phyloP scores from a whole-genome alignment of 352 stramenopile species.

The Blastocystis sp. region DNA sequence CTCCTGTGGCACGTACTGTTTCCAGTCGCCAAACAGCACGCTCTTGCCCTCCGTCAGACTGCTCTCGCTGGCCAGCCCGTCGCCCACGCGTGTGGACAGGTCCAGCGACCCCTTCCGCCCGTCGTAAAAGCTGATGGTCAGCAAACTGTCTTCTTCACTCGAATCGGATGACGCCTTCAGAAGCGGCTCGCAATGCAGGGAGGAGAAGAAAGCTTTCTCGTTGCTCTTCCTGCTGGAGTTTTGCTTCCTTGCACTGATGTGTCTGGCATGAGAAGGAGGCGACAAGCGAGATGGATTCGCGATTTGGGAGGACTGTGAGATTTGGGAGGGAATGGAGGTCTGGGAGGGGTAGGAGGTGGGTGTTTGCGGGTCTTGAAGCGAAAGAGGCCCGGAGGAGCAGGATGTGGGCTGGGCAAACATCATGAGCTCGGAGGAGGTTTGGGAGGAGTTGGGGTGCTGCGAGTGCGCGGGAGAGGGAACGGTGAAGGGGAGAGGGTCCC shows the following conservation, averaged over 20 bases:
- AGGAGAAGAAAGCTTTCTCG: not conserved
- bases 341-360: not conserved
- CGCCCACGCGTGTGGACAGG: too few relatives aligned
- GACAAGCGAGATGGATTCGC: too few relatives aligned
- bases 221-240: not conserved
- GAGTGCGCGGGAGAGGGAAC: not conserved
- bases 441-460: not conserved
- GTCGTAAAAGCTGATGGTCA: too few relatives aligned
- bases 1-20: not conserved
- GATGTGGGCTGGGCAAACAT: not conserved
- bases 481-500: not conserved
- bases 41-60: not conserved
- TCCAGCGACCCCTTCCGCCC: too few relatives aligned
- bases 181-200: too few relatives aligned
- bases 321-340: not conserved
- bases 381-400: not conserved
- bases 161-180: too few relatives aligned
- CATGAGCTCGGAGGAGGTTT: not conserved
- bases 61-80: not conserved
- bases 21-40: not conserved
- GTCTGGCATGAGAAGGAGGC: too few relatives aligned
- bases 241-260: too few relatives aligned
- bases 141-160: too few relatives aligned
- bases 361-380: not conserved
- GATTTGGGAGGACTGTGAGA: too few relatives aligned